Evolutionary conservation across 2,329 filamentous ascomycete species (phyloP).

Genomic region (Madurella fahalii): DNA sequence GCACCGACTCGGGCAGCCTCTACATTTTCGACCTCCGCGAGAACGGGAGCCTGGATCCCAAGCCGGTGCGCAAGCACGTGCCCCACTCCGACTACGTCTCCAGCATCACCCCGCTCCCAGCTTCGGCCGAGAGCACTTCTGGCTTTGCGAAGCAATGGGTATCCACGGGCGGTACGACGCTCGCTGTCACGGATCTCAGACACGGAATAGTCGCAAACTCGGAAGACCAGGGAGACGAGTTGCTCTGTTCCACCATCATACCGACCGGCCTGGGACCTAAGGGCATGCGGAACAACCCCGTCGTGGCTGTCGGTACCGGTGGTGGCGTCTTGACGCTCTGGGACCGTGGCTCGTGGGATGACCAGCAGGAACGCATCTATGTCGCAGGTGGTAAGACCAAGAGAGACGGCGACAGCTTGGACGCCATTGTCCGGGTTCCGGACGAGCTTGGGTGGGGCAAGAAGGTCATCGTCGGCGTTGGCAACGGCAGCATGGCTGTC

Average conservation of each 20-base stretch:
- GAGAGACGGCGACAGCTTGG: constrained; percentile 69
- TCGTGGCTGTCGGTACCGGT: constrained; percentile 70
- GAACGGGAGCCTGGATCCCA: constrained; percentile 49
- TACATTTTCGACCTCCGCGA: constrained; percentile 83
- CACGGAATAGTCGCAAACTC: constrained; percentile 82
- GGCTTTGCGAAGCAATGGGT: constrained; percentile 94
- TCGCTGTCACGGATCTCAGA: constrained; percentile 85
- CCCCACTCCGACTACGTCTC: constrained; percentile 94
- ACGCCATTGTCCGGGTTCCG: constrained; percentile 70
- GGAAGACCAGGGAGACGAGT: constrained; percentile 91
- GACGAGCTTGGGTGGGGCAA: constrained; percentile 64
- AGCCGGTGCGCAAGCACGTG: constrained; percentile 73
- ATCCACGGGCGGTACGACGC: constrained; percentile 84
- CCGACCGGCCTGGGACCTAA: constrained; percentile 65
- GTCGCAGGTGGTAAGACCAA: constrained; percentile 57
- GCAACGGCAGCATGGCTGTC: constrained; percentile 74
- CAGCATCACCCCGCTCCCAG: constrained; percentile 76
- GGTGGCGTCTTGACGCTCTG: constrained; percentile 85
- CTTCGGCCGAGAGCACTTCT: constrained; percentile 74
- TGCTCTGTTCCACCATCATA: constrained; percentile 77
- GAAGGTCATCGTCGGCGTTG: constrained; percentile 74
- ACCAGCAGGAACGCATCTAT: constrained; percentile 84
- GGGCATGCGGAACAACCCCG: constrained; percentile 61
- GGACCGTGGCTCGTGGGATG: constrained; percentile 93
- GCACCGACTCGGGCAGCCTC: constrained; percentile 83